Evolutionary conservation across 257 asterid genomes (phyloP).

Genomic region (Solanum peruvianum): DNA sequence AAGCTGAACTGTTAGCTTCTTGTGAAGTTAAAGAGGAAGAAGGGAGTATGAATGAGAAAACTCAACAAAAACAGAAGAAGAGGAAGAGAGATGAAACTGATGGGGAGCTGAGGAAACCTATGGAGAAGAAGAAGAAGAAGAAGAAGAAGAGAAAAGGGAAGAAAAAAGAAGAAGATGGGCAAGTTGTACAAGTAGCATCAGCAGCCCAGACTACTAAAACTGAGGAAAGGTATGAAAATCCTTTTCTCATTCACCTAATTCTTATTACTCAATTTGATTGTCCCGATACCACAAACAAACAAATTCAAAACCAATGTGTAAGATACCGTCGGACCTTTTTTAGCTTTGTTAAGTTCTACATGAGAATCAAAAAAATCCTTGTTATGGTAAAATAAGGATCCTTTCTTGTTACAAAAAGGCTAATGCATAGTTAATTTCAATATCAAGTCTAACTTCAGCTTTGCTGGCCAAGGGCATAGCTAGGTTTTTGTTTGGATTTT

Average conservation of each 20-base stretch:
- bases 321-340: background rate
- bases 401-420: background rate
- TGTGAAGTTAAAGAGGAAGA: conserved; percentile 17
- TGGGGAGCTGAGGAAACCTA: conserved; percentile 11
- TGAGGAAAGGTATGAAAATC: conserved; percentile 15
- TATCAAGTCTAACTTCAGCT: background rate
- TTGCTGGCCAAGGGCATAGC: background rate
- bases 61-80: conserved; percentile 31
- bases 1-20: conserved; percentile 33
- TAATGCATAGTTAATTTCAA: background rate
- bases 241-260: background rate
- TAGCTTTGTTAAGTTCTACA: background rate
- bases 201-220: background rate
- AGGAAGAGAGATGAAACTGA: conserved; percentile 19
- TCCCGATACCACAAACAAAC: background rate
- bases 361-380: background rate
- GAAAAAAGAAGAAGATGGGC: background rate
- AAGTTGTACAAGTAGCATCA: conserved; percentile 2
- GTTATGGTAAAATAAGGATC: background rate
- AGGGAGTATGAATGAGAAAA: conserved; percentile 6
- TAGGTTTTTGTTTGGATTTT: background rate
- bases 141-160: background rate
- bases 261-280: background rate
- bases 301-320: background rate
- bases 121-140: conserved; percentile 24